phyloP scores from a whole-genome alignment of 2,329 filamentous ascomycete genomes.

The Ascochyta clinopodiicola region DNA sequence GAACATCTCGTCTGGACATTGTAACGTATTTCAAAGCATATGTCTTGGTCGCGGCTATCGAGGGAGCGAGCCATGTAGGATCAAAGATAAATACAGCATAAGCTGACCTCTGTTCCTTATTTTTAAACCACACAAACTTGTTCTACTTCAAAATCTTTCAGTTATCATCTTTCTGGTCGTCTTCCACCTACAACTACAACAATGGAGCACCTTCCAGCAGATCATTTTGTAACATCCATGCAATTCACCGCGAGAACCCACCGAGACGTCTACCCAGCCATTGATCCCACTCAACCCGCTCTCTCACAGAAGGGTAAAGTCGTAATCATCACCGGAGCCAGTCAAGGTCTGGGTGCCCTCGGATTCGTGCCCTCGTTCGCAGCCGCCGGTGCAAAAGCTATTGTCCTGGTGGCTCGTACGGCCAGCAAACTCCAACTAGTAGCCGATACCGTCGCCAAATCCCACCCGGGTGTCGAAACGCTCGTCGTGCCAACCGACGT shows the following conservation, averaged over 20 bases:
- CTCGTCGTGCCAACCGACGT: conserved; percentile 42
- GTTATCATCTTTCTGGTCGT: no score
- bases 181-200: not conserved
- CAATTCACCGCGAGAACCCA: conserved; percentile 33
- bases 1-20: not conserved
- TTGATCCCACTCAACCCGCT: conserved; percentile 45
- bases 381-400: conserved; percentile 42
- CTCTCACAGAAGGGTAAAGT: conserved; percentile 48
- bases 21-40: not conserved
- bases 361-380: conserved; percentile 48
- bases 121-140: no score
- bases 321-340: conserved; percentile 52
- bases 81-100: not conserved
- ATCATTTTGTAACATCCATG: conserved; percentile 23
- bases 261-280: conserved; percentile 49
- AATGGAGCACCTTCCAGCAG: conserved; percentile 26
- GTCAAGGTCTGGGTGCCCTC: conserved; percentile 48
- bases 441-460: conserved; percentile 33
- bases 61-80: not conserved
- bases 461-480: conserved; percentile 41
- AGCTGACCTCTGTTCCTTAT: not conserved
- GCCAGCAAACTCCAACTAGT: conserved; percentile 34
- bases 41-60: not conserved
- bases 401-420: conserved; percentile 45
- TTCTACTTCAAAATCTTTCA: no score